Evolutionary conservation across 2,329 filamentous ascomycete species (phyloP).

Genomic region (Verruconis gallopava): DNA sequence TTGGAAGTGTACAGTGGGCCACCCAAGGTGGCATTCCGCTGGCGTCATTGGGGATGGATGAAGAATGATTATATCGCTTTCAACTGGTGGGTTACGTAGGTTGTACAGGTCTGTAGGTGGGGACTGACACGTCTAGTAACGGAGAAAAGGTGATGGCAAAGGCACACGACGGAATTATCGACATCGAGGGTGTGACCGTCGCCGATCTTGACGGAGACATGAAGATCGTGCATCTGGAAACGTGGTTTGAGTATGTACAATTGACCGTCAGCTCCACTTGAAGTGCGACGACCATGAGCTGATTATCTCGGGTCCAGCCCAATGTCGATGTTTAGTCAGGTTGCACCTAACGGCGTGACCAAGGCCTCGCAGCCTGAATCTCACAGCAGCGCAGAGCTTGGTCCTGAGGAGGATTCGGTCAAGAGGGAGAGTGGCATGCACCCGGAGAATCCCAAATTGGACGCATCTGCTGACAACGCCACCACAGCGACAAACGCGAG

Average conservation of each 20-base stretch:
- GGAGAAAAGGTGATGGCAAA: slow-evolving; percentile 50
- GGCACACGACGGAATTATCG: slow-evolving; percentile 47
- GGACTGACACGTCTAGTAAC: slow-evolving; percentile 39
- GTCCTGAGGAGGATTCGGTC: not conserved
- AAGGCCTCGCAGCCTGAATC: too few species aligned
- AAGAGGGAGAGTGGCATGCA: not conserved
- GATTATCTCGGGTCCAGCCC: too few species aligned
- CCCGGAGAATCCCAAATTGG: not conserved
- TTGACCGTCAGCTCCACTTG: too few species aligned
- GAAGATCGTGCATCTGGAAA: slow-evolving; percentile 45
- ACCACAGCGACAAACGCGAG: too few species aligned
- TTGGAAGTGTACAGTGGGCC: slow-evolving; percentile 54
- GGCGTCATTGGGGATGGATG: slow-evolving; percentile 57
- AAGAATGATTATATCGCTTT: slow-evolving; percentile 52
- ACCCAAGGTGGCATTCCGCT: slow-evolving; percentile 49
- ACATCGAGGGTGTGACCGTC: slow-evolving; percentile 51
- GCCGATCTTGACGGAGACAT: slow-evolving; percentile 49
- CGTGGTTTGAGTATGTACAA: slow-evolving; percentile 47
- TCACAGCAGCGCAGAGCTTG: too few species aligned
- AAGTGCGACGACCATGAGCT: too few species aligned
- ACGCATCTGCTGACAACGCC: too few species aligned
- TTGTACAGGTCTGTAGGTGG: too few species aligned
- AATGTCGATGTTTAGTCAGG: slow-evolving; percentile 54
- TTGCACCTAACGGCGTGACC: slow-evolving; percentile 35
- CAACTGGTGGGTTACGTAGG: slow-evolving; percentile 48